Evolutionary conservation across 495 filamentous ascomycete species (phyloP).

Genomic region (Pyrenopolyporus hunteri): DNA sequence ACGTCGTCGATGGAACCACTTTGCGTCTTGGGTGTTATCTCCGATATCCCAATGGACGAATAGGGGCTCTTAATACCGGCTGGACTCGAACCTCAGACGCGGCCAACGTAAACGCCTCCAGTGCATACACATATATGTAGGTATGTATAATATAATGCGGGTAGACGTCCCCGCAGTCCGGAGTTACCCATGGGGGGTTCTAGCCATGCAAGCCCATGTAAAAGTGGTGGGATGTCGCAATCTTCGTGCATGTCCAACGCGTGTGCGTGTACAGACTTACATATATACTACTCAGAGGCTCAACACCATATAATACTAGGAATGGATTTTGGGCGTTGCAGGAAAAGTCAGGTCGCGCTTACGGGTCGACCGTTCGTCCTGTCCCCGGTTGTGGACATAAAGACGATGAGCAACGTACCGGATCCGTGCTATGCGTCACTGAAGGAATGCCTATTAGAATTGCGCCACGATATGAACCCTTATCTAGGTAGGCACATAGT

Average conservation of each 20-base stretch:
- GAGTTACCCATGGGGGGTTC: conserved; percentile 25
- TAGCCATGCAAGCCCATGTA: conserved; percentile 10
- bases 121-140: neutral
- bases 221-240: conserved; percentile 27
- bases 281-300: conserved; percentile 18
- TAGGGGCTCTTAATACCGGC: neutral
- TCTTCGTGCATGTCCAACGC: conserved; percentile 17
- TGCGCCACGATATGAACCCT: conserved; percentile 18
- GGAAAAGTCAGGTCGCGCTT: neutral
- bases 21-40: conserved; percentile 14
- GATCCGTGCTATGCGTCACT: no score
- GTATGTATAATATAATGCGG: conserved; percentile 1
- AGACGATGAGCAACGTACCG: no score
- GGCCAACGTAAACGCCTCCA: neutral
- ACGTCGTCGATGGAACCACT: neutral
- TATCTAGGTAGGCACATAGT: no score
- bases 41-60: conserved; percentile 10
- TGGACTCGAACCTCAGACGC: conserved; percentile 8
- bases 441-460: no score
- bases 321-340: neutral
- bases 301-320: conserved; percentile 11
- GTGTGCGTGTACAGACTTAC: neutral
- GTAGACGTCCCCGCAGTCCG: conserved; percentile 32
- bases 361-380: no score
- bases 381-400: no score